phyloP scores from a whole-genome alignment of 139 green algal species.

The Chlamydomonas applanata region DNA sequence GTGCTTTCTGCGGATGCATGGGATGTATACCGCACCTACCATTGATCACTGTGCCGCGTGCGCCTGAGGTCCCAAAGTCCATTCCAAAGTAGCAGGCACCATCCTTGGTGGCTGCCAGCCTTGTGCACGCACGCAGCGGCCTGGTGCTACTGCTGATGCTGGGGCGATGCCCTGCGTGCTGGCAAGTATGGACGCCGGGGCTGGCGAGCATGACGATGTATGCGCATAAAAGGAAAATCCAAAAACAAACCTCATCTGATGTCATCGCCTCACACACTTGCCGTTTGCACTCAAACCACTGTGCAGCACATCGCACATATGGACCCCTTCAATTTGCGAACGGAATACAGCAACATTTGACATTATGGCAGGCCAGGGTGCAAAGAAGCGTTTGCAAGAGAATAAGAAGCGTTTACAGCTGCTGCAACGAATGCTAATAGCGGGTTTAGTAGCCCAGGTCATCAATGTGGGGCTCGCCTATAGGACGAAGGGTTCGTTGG shows the following conservation, averaged over 20 bases:
- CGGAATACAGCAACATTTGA: too few species aligned
- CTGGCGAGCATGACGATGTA: too few species aligned
- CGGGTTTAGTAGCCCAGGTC: conserved; percentile 32
- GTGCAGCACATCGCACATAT: too few species aligned
- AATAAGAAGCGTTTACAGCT: conserved; percentile 43
- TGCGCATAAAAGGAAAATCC: too few species aligned
- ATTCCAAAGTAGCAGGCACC: conserved; percentile 66
- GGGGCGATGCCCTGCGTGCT: too few species aligned
- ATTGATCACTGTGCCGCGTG: conserved; percentile 75
- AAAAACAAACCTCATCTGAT: too few species aligned
- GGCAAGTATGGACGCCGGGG: too few species aligned
- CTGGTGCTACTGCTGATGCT: too few species aligned
- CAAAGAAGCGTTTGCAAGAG: conserved; percentile 66
- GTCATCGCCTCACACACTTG: too few species aligned
- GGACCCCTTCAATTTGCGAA: too few species aligned
- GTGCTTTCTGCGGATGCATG: background rate
- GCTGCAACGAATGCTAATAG: conserved; percentile 29
- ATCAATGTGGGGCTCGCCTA: conserved; percentile 37
- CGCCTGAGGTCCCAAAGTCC: conserved; percentile 90
- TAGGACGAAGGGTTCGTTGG: conserved; percentile 7
- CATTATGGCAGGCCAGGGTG: conserved; percentile 67
- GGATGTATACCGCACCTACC: conserved; percentile 21
- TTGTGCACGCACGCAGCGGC: background rate
- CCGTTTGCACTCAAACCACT: too few species aligned
- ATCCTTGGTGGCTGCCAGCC: conserved; percentile 10